Base-by-base conservation (phyloP, 2,329 filamentous ascomycete genomes). In the Cytospora piceae region DNA sequence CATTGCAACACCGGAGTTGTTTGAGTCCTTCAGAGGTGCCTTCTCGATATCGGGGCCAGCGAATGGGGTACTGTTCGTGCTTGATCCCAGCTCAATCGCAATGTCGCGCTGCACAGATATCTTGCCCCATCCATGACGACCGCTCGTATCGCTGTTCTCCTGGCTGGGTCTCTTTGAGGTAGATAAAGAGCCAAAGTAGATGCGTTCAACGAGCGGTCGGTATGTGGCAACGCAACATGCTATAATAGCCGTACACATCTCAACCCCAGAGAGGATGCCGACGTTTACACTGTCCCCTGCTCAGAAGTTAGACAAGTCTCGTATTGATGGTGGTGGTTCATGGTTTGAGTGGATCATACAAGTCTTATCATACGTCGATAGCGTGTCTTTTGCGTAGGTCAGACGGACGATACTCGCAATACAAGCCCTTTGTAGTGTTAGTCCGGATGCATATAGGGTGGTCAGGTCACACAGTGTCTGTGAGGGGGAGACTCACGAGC, bases 391-490 rank as follows among this genome's bases (percentile, higher is more conserved):
- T 4, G 34, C 34, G 15, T 58, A 58, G 34, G 39, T 27, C 22
- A 58, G 34, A 22, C 55, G 55, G 11, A 39, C 55, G 11, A 58
- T 58, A 31, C 55, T 58, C 55, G 39, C 55, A 42, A 58, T 29
- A n/a, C 32, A 58, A 39, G 55, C 55, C 24, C 55, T 58, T 39
- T 8, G 14, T 27, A 22, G 5, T 46, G 5, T 46, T 46, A 46
- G 42, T 22, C n/a, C 42, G 5, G 42, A 46, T 46, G 9, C 9
- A 9, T n/a, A 46, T 5, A 46, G 20, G 42, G 1, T 8, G 42
- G 42, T n/a, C 3, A 46, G 2, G 4, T 46, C 6, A 22, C 20
- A 22, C 8, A 8, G 4, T 8, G 20, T 42, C 6, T 31, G 22
- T 29, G 5, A 15, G 1, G 12, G 12, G 34, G 42, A 46, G 17